Evolutionary conservation across 2,329 filamentous ascomycete species (phyloP).

Genomic region (Lachnellula subtilissima): DNA sequence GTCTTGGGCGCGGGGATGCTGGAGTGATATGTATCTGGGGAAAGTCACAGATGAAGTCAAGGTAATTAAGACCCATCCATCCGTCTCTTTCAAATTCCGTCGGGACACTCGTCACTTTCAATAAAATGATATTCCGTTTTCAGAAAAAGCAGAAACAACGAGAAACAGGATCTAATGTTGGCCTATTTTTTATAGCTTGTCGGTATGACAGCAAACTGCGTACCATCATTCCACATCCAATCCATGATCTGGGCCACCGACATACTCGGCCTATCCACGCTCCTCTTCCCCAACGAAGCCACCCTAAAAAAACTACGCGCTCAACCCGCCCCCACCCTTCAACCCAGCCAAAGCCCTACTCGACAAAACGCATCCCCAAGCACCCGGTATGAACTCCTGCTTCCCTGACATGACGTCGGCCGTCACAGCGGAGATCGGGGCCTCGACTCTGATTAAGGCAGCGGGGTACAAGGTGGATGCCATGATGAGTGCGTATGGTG

Average conservation of each 20-base stretch:
- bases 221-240: constrained; percentile 25
- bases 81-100: background rate
- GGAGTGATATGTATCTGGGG: constrained; percentile 26
- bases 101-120: no score
- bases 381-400: constrained; percentile 24
- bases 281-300: constrained; percentile 21
- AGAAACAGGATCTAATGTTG: constrained; percentile 3
- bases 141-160: background rate
- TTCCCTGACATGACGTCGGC: constrained; percentile 19
- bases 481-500: constrained; percentile 25
- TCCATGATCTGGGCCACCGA: constrained; percentile 31
- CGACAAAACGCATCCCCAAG: background rate
- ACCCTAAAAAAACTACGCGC: constrained; percentile 5
- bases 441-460: constrained; percentile 18
- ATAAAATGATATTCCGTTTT: background rate
- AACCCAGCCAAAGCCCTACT: background rate
- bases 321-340: constrained; percentile 1
- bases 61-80: constrained; percentile 13
- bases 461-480: constrained; percentile 25
- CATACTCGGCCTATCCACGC: constrained; percentile 17
- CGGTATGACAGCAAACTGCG: constrained; percentile 29
- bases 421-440: constrained; percentile 23
- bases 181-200: constrained; percentile 18
- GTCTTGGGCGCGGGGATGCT: constrained; percentile 24
- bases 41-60: constrained; percentile 25